These are phyloP conservation scores for Parascedosporium putredinis DNA, from an alignment of 2,329 filamentous ascomycete genomes.

Conservation along the genomic window DNA sequence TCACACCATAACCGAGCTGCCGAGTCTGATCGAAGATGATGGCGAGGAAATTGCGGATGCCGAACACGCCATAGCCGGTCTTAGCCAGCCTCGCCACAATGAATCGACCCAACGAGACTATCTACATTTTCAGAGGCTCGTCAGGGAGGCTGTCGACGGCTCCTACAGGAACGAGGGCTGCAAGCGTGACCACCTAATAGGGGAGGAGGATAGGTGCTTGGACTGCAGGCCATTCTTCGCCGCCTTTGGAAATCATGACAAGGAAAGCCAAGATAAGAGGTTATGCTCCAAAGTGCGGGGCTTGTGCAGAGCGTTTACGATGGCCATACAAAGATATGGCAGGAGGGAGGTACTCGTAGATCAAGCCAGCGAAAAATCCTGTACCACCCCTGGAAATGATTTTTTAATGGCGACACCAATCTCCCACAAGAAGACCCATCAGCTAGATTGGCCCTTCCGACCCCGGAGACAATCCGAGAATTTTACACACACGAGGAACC, in stretches of 20 bases:
- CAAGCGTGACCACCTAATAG: neutral
- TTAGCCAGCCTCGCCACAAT: neutral
- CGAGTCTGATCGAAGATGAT: neutral
- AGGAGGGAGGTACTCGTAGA: neutral
- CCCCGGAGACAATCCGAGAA: neutral
- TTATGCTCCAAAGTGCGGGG: neutral
- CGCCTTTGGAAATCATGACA: neutral
- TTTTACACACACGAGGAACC: neutral
- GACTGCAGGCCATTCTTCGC: neutral
- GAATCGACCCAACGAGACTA: neutral
- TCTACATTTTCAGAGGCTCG: neutral
- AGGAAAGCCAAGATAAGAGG: neutral
- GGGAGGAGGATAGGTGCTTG: neutral
- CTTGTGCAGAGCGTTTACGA: neutral
- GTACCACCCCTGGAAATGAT: no score
- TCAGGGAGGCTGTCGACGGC: neutral
- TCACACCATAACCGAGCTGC: neutral
- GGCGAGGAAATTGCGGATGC: neutral
- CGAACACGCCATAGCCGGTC: neutral
- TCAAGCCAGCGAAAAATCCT: neutral
- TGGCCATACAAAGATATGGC: neutral
- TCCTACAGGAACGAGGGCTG: neutral
- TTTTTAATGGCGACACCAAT: no score
- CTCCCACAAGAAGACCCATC: no score
- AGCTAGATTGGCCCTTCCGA: neutral